phyloP scores from a whole-genome alignment of 2,329 filamentous ascomycete species.

The Calycina herbarum region DNA sequence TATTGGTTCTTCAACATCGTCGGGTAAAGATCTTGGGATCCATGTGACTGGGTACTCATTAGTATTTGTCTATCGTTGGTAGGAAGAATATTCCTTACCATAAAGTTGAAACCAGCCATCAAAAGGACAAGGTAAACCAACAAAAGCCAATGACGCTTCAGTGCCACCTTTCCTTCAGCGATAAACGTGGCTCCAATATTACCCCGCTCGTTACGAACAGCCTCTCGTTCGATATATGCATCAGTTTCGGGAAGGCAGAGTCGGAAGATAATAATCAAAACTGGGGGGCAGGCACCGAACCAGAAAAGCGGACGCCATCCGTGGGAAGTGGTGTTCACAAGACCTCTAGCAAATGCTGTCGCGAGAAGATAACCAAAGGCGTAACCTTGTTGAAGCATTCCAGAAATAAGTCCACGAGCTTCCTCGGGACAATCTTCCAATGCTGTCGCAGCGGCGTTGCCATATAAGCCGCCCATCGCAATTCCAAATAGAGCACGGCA shows the following conservation, averaged over 20 bases:
- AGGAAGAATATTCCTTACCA: slow-evolving; percentile 65
- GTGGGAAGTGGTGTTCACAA: slow-evolving; percentile 75
- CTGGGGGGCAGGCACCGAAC: slow-evolving; percentile 81
- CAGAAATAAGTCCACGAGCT: slow-evolving; percentile 75
- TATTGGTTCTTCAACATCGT: slow-evolving; percentile 59
- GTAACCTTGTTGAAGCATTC: slow-evolving; percentile 80
- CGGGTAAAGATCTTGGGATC: slow-evolving; percentile 54
- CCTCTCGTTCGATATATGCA: slow-evolving; percentile 66
- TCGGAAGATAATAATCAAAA: slow-evolving; percentile 78
- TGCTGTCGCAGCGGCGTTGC: slow-evolving; percentile 76
- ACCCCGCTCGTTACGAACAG: slow-evolving; percentile 58
- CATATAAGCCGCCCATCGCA: slow-evolving; percentile 80
- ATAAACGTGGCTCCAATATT: slow-evolving; percentile 69
- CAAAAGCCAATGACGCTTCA: slow-evolving; percentile 78
- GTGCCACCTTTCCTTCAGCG: slow-evolving; percentile 73
- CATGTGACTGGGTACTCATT: slow-evolving; percentile 35
- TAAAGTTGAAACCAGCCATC: slow-evolving; percentile 92
- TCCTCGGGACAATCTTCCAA: slow-evolving; percentile 56
- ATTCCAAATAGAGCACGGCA: slow-evolving; percentile 75
- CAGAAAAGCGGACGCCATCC: slow-evolving; percentile 85
- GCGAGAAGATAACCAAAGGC: slow-evolving; percentile 79
- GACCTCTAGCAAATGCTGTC: slow-evolving; percentile 63
- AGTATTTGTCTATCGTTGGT: slow-evolving; percentile 41
- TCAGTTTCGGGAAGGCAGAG: slow-evolving; percentile 77
- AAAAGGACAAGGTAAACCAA: slow-evolving; percentile 80